A percentile compares a stretch with the other conserved stretches of the same genome.
Conservation (phyloP, 108 stramenopile species). For the Seminavis robusta region DNA sequence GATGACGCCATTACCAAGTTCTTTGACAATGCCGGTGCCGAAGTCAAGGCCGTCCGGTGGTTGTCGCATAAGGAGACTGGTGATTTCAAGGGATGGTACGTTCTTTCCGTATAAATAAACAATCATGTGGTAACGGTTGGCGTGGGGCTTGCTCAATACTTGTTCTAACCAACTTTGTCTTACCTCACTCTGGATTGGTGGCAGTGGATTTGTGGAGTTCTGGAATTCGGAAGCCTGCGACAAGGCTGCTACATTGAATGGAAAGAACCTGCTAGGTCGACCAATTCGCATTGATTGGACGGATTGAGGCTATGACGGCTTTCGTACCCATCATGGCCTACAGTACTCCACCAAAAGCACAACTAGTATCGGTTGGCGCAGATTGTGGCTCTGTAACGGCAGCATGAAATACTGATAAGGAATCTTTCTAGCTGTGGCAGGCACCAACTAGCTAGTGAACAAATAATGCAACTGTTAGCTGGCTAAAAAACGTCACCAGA, state of each 20-base stretch:
- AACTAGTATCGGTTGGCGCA: no score
- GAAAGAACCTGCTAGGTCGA: conserved; percentile 82
- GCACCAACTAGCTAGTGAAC: no score
- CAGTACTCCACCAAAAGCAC: no score
- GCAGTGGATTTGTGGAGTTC: conserved; percentile 83
- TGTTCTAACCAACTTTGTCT: background rate
- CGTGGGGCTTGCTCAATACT: background rate
- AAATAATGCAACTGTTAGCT: no score
- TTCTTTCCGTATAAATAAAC: background rate
- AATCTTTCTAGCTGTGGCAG: no score
- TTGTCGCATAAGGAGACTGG: conserved; percentile 88
- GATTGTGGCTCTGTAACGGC: no score
- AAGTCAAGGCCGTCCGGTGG: conserved; percentile 91
- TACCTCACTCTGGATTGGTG: background rate
- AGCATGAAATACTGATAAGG: no score
- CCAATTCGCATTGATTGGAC: conserved; percentile 92
- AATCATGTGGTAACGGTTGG: background rate
- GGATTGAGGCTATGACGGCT: conserved; percentile 64
- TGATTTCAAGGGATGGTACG: conserved; percentile 90
- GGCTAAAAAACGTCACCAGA: no score
- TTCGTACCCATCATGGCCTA: no score
- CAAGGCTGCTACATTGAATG: conserved; percentile 84
- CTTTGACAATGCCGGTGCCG: conserved; percentile 85
- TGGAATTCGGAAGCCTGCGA: conserved; percentile 90
- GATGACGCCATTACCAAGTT: conserved; percentile 89